Conservation (phyloP, 331 rosid genomes). For the Quercus tomentella region DNA sequence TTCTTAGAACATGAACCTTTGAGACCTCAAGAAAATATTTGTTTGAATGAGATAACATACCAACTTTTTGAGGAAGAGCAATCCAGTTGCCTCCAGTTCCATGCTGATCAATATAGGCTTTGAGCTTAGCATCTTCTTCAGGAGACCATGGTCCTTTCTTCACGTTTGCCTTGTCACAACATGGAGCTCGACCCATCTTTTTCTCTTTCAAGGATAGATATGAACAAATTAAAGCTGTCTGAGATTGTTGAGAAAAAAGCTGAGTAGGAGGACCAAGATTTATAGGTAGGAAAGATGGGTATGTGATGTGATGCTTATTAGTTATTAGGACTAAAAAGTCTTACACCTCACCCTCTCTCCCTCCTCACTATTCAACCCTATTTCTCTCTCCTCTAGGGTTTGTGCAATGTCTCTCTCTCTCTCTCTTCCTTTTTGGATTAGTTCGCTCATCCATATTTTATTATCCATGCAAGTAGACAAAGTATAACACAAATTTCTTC, state of each 20-base stretch:
- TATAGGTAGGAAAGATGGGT: conserved; percentile 63
- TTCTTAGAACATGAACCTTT: no score
- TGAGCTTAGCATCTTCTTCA: conserved; percentile 87
- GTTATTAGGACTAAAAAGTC: conserved; percentile 62
- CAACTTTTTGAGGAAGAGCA: conserved; percentile 98
- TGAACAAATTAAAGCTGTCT: conserved; percentile 11
- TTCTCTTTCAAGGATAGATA: conserved; percentile 6
- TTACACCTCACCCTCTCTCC: conserved; percentile 39
- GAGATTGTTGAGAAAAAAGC: conserved; percentile 44
- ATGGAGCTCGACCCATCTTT: conserved; percentile 97
- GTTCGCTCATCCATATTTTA: conserved; percentile 47
- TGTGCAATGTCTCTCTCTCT: conserved; percentile 29
- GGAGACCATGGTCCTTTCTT: conserved; percentile 99
- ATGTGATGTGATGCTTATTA: conserved; percentile 48
- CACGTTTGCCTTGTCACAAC: conserved; percentile 95
- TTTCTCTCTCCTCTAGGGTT: conserved; percentile 47
- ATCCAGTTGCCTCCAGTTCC: conserved; percentile 99
- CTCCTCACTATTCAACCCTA: conserved; percentile 27
- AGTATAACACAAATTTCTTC: conserved; percentile 44
- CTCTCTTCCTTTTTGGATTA: conserved; percentile 74
- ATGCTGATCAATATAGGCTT: conserved; percentile 68
- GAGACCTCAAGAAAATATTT: not conserved
- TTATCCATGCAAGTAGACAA: conserved; percentile 64
- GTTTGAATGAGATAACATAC: conserved; percentile 23
- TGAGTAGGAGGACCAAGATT: conserved; percentile 43